Base-by-base conservation (phyloP, 768 basidiomycete species). In the Russula ochroleuca region DNA sequence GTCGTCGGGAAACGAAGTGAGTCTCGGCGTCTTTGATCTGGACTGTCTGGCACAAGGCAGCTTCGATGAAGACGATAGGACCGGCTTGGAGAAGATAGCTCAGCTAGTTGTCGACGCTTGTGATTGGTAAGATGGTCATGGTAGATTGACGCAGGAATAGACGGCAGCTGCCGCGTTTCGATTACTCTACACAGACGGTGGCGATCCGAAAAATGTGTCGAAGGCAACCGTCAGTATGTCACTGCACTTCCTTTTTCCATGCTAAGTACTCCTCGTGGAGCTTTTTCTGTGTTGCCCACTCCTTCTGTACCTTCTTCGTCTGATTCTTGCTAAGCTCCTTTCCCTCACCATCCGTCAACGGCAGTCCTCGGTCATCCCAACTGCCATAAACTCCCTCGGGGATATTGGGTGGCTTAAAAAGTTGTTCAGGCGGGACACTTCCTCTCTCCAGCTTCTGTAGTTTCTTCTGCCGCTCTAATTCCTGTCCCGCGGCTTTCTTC, bases 321-420 rank as follows among this genome's bases (percentile, higher is more conserved):
- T 82, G 79, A 66, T 80, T 89, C 79, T 96, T 97, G 71, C 86
- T 87, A 33, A 98, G 73, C 68, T 93, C 93, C 66, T 87, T 85
- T 7, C 94, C 95, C 54, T 90, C 83, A 0, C 79, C 82, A 70
- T 95, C 92, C n/a, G 88, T 88, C 14, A 87, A 79, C 25, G 97
- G 97, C 47, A 98, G 62, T 0, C 97, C 97, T 45, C 80, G 75
- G 54, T 87, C 90, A 74, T 94, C 84, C 92, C 93, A 99, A 57
- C 84, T 86, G 8, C 83, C 77, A 71, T 90, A 98, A n/a, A 74
- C 77, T 17, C 86, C 88, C 70, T 87, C 83, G 2, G 80, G 76
- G 17, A 88, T 83, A 69, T 92, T 80, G 2, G 93, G 92, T 13
- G 92, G 88, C 73, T 81, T 89, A 81, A 95, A 98, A 78, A 95